Percentiles rank a stretch among this genome's conserved stretches.
Conservation (phyloP, 176 grass and related monocot species). For the Lolium perenne region DNA sequence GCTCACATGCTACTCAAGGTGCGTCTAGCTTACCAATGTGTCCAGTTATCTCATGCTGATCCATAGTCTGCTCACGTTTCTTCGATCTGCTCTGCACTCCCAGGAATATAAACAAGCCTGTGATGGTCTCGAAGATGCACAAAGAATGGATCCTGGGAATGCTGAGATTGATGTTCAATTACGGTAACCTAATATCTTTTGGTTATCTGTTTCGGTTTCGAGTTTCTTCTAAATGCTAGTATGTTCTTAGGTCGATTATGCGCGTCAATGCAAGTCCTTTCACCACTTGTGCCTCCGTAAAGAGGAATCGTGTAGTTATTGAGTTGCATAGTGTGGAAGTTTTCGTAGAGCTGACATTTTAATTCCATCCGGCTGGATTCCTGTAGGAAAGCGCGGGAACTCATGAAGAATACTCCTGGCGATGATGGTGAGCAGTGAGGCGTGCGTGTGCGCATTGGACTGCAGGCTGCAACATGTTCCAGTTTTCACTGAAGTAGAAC, state of each 20-base stretch:
- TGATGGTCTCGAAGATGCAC: neutral
- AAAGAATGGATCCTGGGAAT: neutral
- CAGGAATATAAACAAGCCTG: neutral
- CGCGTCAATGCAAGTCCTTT: neutral
- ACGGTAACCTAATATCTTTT: neutral
- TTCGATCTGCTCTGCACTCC: neutral
- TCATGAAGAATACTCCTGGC: neutral
- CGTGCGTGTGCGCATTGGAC: neutral
- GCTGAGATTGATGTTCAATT: neutral
- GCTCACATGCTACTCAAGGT: slow-evolving; percentile 7
- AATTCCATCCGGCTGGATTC: neutral
- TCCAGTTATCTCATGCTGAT: neutral
- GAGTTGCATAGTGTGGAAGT: neutral
- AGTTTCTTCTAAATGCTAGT: neutral
- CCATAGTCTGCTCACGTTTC: neutral
- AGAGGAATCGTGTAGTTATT: neutral
- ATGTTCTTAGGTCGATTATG: neutral
- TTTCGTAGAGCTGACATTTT: neutral
- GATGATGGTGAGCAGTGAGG: neutral
- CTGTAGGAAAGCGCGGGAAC: neutral
- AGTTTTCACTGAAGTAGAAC: slow-evolving; percentile 3
- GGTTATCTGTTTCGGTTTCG: neutral
- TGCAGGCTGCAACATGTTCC: neutral
- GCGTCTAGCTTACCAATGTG: neutral
- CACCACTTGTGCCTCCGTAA: neutral